These are phyloP conservation scores for Apiospora rasikravindrae DNA, from an alignment of 2,329 filamentous ascomycete genomes.

Conservation along the genomic window DNA sequence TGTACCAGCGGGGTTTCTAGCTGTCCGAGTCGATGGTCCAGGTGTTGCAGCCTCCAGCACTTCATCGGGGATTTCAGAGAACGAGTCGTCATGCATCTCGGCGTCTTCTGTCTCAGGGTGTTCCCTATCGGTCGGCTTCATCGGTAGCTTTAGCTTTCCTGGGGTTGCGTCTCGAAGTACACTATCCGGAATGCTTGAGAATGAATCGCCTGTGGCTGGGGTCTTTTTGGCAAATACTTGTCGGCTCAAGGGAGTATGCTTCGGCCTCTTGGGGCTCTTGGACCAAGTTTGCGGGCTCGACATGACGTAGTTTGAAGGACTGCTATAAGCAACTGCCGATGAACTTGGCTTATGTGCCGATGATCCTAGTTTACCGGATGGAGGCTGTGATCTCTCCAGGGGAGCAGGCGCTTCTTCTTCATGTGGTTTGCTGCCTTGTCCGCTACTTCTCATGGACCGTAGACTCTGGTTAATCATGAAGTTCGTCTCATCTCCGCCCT, in stretches of 20 bases:
- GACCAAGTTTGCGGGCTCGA: conserved; percentile 28
- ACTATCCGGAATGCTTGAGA: conserved; percentile 43
- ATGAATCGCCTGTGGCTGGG: conserved; percentile 39
- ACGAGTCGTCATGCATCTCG: conserved; percentile 57
- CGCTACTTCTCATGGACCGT: conserved; percentile 52
- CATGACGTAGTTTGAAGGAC: conserved; percentile 36
- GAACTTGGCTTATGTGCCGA: conserved; percentile 16
- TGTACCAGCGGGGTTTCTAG: neutral
- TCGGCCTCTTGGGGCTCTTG: conserved; percentile 44
- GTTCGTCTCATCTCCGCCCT: conserved; percentile 47
- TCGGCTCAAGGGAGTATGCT: conserved; percentile 39
- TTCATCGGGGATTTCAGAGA: conserved; percentile 60
- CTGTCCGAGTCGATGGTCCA: conserved; percentile 33
- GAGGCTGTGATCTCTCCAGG: conserved; percentile 25
- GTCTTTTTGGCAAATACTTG: conserved; percentile 39
- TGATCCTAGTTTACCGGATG: neutral
- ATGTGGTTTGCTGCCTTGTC: conserved; percentile 33
- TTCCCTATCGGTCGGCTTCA: conserved; percentile 26
- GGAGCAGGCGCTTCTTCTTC: conserved; percentile 28
- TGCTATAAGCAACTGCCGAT: conserved; percentile 21
- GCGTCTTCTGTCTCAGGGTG: conserved; percentile 31
- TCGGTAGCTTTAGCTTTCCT: conserved; percentile 30
- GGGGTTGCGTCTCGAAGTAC: conserved; percentile 40
- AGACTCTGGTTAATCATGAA: conserved; percentile 62
- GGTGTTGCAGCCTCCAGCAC: conserved; percentile 57